Percentiles rank a stretch among this genome's conserved stretches.
phyloP scores from a whole-genome alignment of 2,329 filamentous ascomycete genomes.

The Fusarium chlamydosporum region DNA sequence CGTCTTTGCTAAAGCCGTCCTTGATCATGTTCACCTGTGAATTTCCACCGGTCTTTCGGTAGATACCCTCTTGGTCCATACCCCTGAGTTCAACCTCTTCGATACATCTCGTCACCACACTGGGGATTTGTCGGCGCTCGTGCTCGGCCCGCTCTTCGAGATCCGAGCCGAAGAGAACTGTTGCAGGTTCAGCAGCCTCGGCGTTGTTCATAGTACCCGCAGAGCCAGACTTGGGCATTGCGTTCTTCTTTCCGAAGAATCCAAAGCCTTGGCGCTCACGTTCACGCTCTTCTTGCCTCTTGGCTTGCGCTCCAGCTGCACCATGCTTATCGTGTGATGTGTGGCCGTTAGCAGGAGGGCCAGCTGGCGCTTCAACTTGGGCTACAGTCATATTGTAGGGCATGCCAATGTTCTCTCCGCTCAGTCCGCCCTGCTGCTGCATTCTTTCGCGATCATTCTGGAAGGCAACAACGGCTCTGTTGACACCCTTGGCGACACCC shows the following conservation, averaged over 20 bases:
- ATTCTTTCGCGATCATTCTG: slow-evolving; percentile 70
- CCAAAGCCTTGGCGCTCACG: slow-evolving; percentile 73
- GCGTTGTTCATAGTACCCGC: slow-evolving; percentile 58
- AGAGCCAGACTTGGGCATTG: slow-evolving; percentile 67
- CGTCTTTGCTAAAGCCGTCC: slow-evolving; percentile 88
- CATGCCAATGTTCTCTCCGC: slow-evolving; percentile 75
- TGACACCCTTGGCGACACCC: slow-evolving; percentile 93
- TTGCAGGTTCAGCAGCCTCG: slow-evolving; percentile 67
- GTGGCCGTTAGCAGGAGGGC: slow-evolving; percentile 50
- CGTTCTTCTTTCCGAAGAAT: slow-evolving; percentile 75
- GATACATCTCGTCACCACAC: slow-evolving; percentile 92
- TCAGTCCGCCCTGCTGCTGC: slow-evolving; percentile 67
- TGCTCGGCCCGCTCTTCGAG: slow-evolving; percentile 86
- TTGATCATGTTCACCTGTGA: slow-evolving; percentile 92
- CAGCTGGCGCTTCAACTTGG: slow-evolving; percentile 64
- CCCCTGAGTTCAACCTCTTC: slow-evolving; percentile 96
- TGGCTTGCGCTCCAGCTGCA: slow-evolving; percentile 43
- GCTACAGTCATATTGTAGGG: slow-evolving; percentile 78
- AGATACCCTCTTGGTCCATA: slow-evolving; percentile 98
- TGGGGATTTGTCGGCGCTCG: slow-evolving; percentile 90
- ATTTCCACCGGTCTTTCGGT: slow-evolving; percentile 95
- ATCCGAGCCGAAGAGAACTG: slow-evolving; percentile 87
- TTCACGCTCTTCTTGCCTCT: slow-evolving; percentile 53
- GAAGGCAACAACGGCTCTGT: slow-evolving; percentile 86
- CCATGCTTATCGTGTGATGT: slow-evolving; percentile 41